Evolutionary conservation across 345 rosid species (phyloP), one percentile per base, ranked within the genome.

Genomic region (Murraya paniculata): DNA sequence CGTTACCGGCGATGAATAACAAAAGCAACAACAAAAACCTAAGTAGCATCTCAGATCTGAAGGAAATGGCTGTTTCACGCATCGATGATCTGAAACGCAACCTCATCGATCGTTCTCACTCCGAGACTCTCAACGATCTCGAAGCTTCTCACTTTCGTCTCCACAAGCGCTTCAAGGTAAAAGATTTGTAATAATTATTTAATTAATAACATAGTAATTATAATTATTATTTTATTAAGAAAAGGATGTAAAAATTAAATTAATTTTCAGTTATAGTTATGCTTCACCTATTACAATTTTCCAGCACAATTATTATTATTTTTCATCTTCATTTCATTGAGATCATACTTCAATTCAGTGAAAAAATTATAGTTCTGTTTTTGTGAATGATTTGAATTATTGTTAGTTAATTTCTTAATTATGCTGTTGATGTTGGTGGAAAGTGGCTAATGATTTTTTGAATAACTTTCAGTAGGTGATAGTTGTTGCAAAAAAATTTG

Each of bases 111-210:
- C 80, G 75, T 39, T 89, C 89, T 59, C 89, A 89, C 77, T 83
- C 89, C 2, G 85, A 81, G 87, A 87, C 87, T 73, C 80, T 88
- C 77, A 81, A 85, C 73, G 90, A 87, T 60, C 79, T 87, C 59
- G 88, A 89, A 36, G 87, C 90, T 33, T 85, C 89, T 76, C 85
- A 78, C 60, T 83, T 87, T 64, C 88, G 89, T 59, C 86, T 89
- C 80, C 85, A 85, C 30, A 89, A 89, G 82, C 88, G 89, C 76
- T 81, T 80, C 84, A 86, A 89, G 90, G 92, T 84, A 2, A 27
- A 5, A 60, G n/a, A 3, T 45, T 45, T 53, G 21, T 62, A 62
- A 28, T 14, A 28, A 28, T 62, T 62, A 14, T 45, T 45, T 45
- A 45, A 11, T 53, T 16, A 50, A 50, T 50, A 50, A 50, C 7